Evolutionary conservation across 495 filamentous ascomycete species (phyloP), one percentile per base, ranked within the genome.

Genomic region (Delitschia confertaspora): DNA sequence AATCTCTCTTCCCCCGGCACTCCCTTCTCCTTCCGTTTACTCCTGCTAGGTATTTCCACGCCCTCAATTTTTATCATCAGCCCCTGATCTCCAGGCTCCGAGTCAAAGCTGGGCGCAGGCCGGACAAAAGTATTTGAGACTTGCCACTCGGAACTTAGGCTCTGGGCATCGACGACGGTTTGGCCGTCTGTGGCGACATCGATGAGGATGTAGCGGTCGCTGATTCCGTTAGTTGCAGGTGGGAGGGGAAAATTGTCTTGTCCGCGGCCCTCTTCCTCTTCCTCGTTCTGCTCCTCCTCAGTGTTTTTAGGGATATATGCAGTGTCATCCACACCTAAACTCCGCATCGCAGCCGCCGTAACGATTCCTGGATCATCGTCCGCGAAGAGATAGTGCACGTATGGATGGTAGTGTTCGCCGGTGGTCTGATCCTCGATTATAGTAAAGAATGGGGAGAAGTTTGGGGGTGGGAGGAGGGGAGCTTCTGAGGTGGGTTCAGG

Each of bases 351-450:
- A 3, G 59, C 60, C 2, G 54, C 48, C 2, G 60, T 65, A 6
- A 68, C 42, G 6, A 60, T 35, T 4, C 59, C 60, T 1, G 56
- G 59, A 39, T 64, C 56, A 38, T 65, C 62, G 27, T 69, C 66
- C 14, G 54, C 42, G 23, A 71, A 96, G 47, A 95, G 75, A 66
- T 96, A 96, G 69, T 89, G 86, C 2, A 94, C 78, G 29, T 72
- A 77, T 16, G 79, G 77, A 48, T 93, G 88, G 62, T 89, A 72
- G 63, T 85, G 67, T 6, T 70, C 71, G 34, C 72, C 72, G 20
- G 66, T 66, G 10, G 63, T 67, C 11, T 67, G 52, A 57, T 79
- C 76, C 45, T 74, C 65, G 48, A 85, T 64, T 27, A 85, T 66
- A 6, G 78, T 70, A 63, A 83, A 85, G 65, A 82, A 69, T 18